A percentile compares a stretch with the other conserved stretches of the same genome.
Evolutionary conservation across 331 rosid genomes (phyloP).

Genomic region (Rosa hybrid): DNA sequence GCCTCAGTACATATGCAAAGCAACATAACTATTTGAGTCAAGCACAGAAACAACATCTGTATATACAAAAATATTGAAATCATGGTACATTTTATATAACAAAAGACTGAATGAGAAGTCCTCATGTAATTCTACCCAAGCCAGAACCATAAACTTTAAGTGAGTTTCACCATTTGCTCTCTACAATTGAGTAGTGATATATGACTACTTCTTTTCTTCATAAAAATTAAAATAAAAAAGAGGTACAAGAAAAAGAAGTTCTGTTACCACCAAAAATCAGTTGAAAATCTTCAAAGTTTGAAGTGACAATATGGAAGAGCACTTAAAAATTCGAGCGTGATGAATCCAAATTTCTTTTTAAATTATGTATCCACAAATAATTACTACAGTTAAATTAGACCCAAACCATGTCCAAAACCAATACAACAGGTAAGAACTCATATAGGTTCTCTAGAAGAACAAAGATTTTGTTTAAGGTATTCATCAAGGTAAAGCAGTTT

Average conservation of each 20-base stretch:
- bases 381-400: not conserved
- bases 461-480: not conserved
- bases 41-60: not conserved
- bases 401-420: not conserved
- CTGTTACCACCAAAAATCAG: not conserved
- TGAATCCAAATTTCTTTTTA: not conserved
- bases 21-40: not conserved
- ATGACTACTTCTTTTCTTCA: not conserved
- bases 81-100: not conserved
- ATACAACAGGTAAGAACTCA: not conserved
- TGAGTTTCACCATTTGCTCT: not conserved
- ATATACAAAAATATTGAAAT: not conserved
- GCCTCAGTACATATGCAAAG: conserved; percentile 23
- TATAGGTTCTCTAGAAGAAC: not conserved
- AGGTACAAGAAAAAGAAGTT: not conserved
- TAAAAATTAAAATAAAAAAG: not conserved
- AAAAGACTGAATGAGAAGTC: not conserved
- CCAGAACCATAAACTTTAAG: not conserved
- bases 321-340: not conserved
- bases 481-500: not conserved
- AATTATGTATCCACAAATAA: not conserved
- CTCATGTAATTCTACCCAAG: not conserved
- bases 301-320: not conserved
- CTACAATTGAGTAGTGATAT: not conserved
- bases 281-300: no score